A percentile compares a stretch with the other conserved stretches of the same genome.
phyloP scores from a whole-genome alignment of 139 green algal genomes.

The Chlorella sp. region DNA sequence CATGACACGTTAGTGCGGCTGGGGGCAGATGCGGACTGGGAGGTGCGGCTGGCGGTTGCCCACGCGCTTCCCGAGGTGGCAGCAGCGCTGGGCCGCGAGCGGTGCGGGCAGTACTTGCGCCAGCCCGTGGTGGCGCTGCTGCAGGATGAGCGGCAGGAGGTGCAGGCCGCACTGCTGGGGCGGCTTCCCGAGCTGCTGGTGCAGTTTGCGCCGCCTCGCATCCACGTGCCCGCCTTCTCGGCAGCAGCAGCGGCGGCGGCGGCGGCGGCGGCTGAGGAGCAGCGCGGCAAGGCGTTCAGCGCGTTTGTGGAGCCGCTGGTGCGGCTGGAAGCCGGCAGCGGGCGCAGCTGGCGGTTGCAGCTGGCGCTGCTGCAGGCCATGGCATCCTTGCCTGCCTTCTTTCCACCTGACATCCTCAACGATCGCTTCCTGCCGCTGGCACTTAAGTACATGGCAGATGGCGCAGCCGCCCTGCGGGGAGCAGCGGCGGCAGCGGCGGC shows the following conservation, averaged over 20 bases:
- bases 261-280: neutral
- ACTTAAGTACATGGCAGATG: conserved; percentile 46
- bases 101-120: conserved; percentile 54
- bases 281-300: conserved; percentile 30
- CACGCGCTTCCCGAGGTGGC: conserved; percentile 49
- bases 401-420: conserved; percentile 41
- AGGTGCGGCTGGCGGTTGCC: conserved; percentile 50
- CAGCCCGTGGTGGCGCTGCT: conserved; percentile 56
- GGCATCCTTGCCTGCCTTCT: conserved; percentile 44
- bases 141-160: conserved; percentile 49
- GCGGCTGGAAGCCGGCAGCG: conserved; percentile 43
- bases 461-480: conserved; percentile 50
- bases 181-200: conserved; percentile 6
- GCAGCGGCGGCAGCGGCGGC: conserved; percentile 57
- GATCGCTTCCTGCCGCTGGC: conserved; percentile 59
- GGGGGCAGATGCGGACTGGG: conserved; percentile 40
- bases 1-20: conserved; percentile 55
- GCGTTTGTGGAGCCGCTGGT: conserved; percentile 61
- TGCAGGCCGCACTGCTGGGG: conserved; percentile 50
- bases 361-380: conserved; percentile 45
- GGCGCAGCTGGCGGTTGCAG: conserved; percentile 57
- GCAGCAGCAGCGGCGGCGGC: neutral
- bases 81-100: conserved; percentile 36
- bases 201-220: neutral
- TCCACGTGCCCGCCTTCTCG: neutral